Evolutionary conservation across 306 rosid species (phyloP), one percentile per base, ranked within the genome.

Genomic region (Ceratonia siliqua): DNA sequence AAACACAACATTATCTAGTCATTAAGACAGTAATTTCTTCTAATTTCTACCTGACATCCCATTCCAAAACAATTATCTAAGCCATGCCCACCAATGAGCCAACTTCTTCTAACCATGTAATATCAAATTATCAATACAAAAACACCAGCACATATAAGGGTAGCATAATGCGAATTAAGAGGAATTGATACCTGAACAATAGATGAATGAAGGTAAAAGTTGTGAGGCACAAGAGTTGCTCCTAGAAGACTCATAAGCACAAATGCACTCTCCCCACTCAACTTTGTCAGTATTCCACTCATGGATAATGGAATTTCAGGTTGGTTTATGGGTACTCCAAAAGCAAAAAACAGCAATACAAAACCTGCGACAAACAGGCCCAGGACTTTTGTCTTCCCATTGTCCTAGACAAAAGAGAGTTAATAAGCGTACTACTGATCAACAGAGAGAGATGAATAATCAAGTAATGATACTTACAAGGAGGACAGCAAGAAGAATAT

Each of bases 221-320:
- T 92, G 82, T 95, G 99, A 84, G 99, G 99, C 89, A 92, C 89
- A 72, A 95, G 83, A 74, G 84, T 90, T 73, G 99, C 96, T 82
- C 99, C 99, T 59, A 95, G 91, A 81, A 95, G 95, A 84, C 97
- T 89, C 98, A 95, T 95, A 43, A 95, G 84, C 57, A 90, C 78
- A 80, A 90, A 95, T 25, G 92, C 87, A 81, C 90, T 95, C 84
- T 95, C 98, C 80, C 99, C 99, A 38, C 81, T 89, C 69, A 90
- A 63, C 81, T 80, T 92, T 76, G 87, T 75, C 66, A 75, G 72
- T 78, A 79, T 75, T 73, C 91, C 91, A 85, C 84, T 90, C 82
- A 84, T 75, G 68, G 98, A 86, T 46, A 84, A 61, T 13, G 93
- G 89, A 77, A 82, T 72, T 83, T 89, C 96, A 11, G 92, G 86